These are phyloP conservation scores for Clitopilus hobsonii DNA, from an alignment of 768 basidiomycete species.

Conservation along the genomic window DNA sequence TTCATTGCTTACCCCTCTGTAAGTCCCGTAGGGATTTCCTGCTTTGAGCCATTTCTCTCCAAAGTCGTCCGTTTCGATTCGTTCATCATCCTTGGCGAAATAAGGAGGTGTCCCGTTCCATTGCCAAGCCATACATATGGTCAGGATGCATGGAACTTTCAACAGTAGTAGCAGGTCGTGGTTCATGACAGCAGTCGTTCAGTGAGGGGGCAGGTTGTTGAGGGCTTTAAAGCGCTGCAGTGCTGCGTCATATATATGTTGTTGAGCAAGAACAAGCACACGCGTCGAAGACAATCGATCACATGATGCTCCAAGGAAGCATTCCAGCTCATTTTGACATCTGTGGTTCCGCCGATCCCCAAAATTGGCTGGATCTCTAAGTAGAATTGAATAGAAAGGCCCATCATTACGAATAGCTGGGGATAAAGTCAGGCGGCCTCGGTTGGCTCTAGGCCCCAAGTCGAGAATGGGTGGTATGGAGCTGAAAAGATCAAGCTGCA, in stretches of 20 bases:
- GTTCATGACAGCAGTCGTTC: background rate
- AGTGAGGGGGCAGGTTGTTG: background rate
- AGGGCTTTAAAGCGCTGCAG: background rate
- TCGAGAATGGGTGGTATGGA: too few relatives aligned
- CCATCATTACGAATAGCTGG: too few relatives aligned
- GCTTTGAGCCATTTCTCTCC: background rate
- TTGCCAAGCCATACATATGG: background rate
- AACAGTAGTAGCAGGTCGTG: background rate
- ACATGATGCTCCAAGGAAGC: background rate
- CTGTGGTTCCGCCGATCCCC: too few relatives aligned
- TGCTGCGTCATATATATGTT: background rate
- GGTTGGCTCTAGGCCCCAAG: too few relatives aligned
- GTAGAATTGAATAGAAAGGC: too few relatives aligned
- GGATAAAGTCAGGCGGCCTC: too few relatives aligned
- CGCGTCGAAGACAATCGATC: background rate
- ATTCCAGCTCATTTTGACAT: too few relatives aligned
- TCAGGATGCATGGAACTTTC: background rate
- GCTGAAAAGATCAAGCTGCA: too few relatives aligned
- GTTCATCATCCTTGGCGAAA: background rate
- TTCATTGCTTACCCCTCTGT: background rate
- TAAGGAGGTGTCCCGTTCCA: background rate
- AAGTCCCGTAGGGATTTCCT: background rate
- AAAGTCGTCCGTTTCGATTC: background rate
- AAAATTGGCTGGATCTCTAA: too few relatives aligned
- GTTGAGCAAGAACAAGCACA: background rate